These are phyloP conservation scores for Fusarium newnesense DNA, from an alignment of 2,329 filamentous ascomycete genomes.

Conservation along the genomic window DNA sequence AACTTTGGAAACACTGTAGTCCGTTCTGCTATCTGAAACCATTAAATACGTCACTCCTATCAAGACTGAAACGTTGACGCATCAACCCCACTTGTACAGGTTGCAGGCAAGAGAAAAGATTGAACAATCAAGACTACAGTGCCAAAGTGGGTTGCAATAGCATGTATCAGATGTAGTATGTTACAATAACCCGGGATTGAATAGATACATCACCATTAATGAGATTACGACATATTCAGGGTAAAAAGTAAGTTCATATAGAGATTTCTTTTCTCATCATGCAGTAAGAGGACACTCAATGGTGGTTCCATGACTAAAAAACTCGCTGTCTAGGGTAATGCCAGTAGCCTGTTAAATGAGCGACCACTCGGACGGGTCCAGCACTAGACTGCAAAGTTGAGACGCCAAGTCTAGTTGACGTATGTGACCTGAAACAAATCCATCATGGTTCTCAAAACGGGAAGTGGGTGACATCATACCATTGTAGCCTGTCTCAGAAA, in stretches of 20 bases:
- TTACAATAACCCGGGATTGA: too few species aligned
- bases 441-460: not conserved
- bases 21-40: not conserved
- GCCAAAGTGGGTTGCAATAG: too few species aligned
- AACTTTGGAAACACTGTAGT: not conserved
- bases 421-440: not conserved
- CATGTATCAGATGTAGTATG: too few species aligned
- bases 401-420: not conserved
- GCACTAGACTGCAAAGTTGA: too few species aligned
- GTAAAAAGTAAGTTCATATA: too few species aligned
- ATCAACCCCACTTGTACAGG: fast-evolving
- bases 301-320: not conserved
- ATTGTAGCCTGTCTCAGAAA: not conserved
- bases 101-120: not conserved
- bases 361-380: not conserved
- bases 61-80: fast-evolving
- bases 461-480: not conserved
- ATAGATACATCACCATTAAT: not conserved
- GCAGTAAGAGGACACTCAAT: not conserved
- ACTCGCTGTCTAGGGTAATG: not conserved
- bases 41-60: not conserved
- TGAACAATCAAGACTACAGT: fast-evolving
- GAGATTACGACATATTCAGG: too few species aligned
- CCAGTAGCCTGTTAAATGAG: not conserved
- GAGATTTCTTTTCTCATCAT: too few species aligned